Base-by-base conservation (phyloP, 495 filamentous ascomycete genomes). In the Xylaria cubensis region DNA sequence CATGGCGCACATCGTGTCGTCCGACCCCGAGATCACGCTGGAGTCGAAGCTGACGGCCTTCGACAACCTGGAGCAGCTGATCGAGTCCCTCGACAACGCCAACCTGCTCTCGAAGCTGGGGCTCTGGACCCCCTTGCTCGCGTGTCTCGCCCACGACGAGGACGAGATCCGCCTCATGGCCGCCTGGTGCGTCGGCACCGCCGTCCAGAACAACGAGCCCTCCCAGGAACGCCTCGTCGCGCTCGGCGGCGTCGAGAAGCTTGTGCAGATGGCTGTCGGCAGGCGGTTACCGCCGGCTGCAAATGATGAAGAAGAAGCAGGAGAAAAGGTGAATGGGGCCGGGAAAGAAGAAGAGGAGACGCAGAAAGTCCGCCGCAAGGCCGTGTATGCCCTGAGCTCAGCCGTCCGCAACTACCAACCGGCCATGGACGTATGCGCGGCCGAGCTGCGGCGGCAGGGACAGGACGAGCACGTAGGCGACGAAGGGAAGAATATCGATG, bases 31-130 rank as follows among this genome's bases (percentile, higher is more conserved):
- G 21, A 77, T 90, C 42, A 85, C 88, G 8, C 84, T 97, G 69
- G 90, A 95, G 53, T 89, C 95, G 79, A 93, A 93, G 80, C 78
- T 97, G 48, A 90, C 89, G 61, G 97, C 97, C 41, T 97, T 98
- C 81, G 96, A 99, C 86, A 97, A 98, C 84, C 92, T 98, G 64
- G 94, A 98, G 83, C 92, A 97, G 79, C 84, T 98, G 51, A 90
- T 98, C 74, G 96, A 97, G 84, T 87, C 85, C 50, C 88, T 98
- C 72, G 96, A 99, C 84, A 99, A 98, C 82, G 94, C 96, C 59
- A 98, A 97, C 84, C 95, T 97, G 80, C 84, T 97, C 67, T 90
- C 90, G 59, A 86, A 87, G 8, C 83, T 97, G 19, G 87, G 87
- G 8, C 83, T 98, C 61, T 99, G 96, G 96, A 85, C 87, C 8